phyloP scores from a whole-genome alignment of 83 land plant genomes.

The Picea mariana region DNA sequence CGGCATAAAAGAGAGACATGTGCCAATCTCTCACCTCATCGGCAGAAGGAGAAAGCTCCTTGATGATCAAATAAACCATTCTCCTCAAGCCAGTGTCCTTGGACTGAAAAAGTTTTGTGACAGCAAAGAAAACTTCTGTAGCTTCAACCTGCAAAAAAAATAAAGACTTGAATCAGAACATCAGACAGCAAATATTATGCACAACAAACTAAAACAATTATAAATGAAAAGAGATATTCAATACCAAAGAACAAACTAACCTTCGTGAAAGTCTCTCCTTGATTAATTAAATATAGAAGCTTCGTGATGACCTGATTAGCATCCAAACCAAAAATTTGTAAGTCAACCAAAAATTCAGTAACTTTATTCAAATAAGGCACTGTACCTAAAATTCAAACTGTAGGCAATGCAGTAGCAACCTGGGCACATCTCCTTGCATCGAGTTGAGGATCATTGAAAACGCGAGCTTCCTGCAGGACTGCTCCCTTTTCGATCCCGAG shows the following conservation, averaged over 20 bases:
- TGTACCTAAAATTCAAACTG: neutral
- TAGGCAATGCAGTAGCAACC: constrained; percentile 40
- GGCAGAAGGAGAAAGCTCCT: constrained; percentile 91
- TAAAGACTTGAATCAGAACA: neutral
- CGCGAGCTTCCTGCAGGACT: constrained; percentile 97
- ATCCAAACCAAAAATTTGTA: constrained; percentile 10
- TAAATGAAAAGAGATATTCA: neutral
- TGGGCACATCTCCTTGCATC: constrained; percentile 94
- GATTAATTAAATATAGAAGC: constrained; percentile 91
- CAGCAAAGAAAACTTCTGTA: constrained; percentile 96
- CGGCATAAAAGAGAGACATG: neutral
- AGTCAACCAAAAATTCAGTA: neutral
- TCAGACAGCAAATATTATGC: neutral
- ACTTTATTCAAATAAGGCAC: neutral
- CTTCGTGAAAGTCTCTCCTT: constrained; percentile 96
- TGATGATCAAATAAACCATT: constrained; percentile 97
- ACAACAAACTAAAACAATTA: neutral
- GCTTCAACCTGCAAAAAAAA: constrained; percentile 69
- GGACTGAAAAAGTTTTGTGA: constrained; percentile 97
- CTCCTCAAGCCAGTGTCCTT: constrained; percentile 89
- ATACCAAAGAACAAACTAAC: constrained; percentile 25
- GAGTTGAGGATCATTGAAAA: constrained; percentile 95
- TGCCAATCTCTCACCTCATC: constrained; percentile 73
- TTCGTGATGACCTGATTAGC: constrained; percentile 86
- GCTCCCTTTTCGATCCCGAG: constrained; percentile 97